phyloP scores from a whole-genome alignment of 225 moss, liverwort and hornwort species.

The Rhytidiadelphus loreus region DNA sequence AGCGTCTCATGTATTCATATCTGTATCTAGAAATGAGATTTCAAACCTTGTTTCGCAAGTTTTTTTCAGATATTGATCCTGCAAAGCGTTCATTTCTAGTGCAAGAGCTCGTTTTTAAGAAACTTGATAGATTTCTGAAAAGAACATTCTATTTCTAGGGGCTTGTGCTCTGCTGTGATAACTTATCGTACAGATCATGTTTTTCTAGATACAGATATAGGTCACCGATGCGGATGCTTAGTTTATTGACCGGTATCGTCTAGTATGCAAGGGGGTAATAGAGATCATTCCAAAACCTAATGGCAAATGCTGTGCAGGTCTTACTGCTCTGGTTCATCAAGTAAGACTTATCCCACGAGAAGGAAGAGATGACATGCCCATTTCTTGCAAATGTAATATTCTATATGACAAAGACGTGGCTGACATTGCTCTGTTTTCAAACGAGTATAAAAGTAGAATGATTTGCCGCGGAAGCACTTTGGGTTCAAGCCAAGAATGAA shows the following conservation, averaged over 20 bases:
- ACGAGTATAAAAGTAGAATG: background rate
- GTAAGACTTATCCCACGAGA: slow-evolving; percentile 5
- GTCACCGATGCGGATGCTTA: background rate
- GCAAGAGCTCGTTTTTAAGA: background rate
- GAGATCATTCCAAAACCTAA: background rate
- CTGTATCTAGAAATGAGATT: background rate
- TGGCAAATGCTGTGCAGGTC: background rate
- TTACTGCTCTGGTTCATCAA: slow-evolving; percentile 13
- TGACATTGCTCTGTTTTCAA: background rate
- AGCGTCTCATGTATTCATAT: background rate
- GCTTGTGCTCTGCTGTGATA: background rate
- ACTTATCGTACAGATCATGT: background rate
- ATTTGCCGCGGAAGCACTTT: background rate
- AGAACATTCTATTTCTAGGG: background rate
- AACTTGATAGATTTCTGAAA: background rate
- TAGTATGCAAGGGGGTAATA: background rate
- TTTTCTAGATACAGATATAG: background rate
- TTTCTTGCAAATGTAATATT: background rate
- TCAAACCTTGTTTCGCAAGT: background rate
- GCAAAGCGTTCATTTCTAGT: background rate
- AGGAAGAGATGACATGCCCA: background rate
- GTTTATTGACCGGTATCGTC: background rate
- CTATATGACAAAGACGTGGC: background rate
- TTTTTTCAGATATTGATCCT: background rate
- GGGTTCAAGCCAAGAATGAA: background rate